Evolutionary conservation across 768 basidiomycete genomes (phyloP), one percentile per base, ranked within the genome.

Genomic region (Auricularia auricula-judae): DNA sequence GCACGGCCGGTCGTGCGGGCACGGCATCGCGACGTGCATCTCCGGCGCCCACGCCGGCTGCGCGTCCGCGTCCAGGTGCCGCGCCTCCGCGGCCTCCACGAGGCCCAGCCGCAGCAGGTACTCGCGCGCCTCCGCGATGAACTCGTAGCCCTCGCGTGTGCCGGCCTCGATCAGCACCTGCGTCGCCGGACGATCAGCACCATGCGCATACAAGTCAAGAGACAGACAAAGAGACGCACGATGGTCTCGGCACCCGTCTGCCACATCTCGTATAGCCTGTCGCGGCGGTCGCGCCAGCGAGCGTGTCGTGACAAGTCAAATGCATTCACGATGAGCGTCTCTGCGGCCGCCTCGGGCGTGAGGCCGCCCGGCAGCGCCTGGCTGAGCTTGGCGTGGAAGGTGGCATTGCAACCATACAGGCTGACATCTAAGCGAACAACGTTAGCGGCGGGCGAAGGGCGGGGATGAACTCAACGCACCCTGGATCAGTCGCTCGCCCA

Each of bases 111-210:
- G 76, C 36, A 98, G 78, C 3, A 98, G 76, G 65, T 84, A 80
- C 65, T 90, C 82, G 66, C 94, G 77, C 5, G 93, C 91, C 70
- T 88, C 85, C n/a, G 85, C 84, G 53, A 97, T 83, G 29, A 78
- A 77, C 69, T 85, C 82, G 72, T 96, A 98, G 1, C 94, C 93
- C 58, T 78, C 76, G 33, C 78, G 79, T 4, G 86, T 87, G 56
- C 83, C 87, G 64, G 93, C 88, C 73, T 99, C 97, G 66, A 98
- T 86, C 54, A 99, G 77, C 63, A 95, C 79, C 91, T 93, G 68
- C 29, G 29, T 29, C 29, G 29, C 42, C 56, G 66, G 67, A 23
- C 62, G 53, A 62, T 62, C 35, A 63, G 62, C 64, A 66, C 69
- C 21, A 64, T 58, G 4, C 67, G 43, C 23, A 54, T 3, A 47